A percentile compares a stretch with the other conserved stretches of the same genome.
These are phyloP conservation scores for Golovinomyces cichoracearum DNA, from an alignment of 2,329 filamentous ascomycete species.

Conservation along the genomic window DNA sequence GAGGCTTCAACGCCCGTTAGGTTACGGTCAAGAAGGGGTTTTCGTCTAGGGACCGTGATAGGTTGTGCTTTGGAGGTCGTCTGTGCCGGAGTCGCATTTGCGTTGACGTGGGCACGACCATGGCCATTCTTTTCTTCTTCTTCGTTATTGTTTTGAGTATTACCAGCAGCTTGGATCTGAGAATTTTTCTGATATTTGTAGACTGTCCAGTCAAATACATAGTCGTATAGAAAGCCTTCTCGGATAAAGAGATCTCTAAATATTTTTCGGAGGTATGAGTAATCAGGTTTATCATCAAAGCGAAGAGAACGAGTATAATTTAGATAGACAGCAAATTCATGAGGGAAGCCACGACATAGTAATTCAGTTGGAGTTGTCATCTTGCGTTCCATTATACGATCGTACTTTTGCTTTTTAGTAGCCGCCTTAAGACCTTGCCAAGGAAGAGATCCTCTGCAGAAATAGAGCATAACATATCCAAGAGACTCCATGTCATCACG, in stretches of 20 bases:
- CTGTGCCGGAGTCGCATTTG: too few species aligned
- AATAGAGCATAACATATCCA: constrained; percentile 99
- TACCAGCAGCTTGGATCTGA: constrained; percentile 70
- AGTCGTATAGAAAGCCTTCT: constrained; percentile 98
- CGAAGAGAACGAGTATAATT: constrained; percentile 97
- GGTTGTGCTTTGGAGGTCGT: too few species aligned
- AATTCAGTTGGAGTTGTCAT: constrained; percentile 98
- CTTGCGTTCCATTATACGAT: constrained; percentile 99
- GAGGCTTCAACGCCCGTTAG: too few species aligned
- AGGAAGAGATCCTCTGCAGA: constrained; percentile 92
- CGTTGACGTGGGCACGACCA: constrained; percentile 22
- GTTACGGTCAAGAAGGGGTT: too few species aligned
- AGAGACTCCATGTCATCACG: constrained; percentile 99
- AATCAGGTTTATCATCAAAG: constrained; percentile 99
- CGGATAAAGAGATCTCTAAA: constrained; percentile 98
- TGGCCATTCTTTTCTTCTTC: constrained; percentile 53
- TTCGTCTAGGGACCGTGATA: too few species aligned
- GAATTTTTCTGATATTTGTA: constrained; percentile 99
- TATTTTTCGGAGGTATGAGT: constrained; percentile 98
- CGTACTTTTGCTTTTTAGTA: constrained; percentile 99
- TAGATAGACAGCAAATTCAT: constrained; percentile 97
- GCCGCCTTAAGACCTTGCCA: constrained; percentile 98
- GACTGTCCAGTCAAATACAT: constrained; percentile 99
- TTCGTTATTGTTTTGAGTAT: constrained; percentile 35
- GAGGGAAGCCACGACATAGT: constrained; percentile 94